Base-by-base conservation (phyloP, 73 alveolate species). In the Uronychia binucleata region DNA sequence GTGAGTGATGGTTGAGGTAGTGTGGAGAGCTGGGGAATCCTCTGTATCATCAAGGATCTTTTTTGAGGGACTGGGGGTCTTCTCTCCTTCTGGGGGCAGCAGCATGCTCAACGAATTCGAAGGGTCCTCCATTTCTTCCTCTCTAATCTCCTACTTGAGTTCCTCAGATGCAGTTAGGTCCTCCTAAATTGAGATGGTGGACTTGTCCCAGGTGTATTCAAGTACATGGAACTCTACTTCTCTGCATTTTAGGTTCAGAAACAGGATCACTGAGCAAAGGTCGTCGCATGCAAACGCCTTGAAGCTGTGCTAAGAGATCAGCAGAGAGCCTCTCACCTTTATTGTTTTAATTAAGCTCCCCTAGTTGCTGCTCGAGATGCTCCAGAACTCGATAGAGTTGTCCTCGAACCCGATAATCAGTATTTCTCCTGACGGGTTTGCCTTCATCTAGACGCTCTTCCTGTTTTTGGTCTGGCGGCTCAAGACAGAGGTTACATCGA, bases 151-250 rank as follows among this genome's bases (percentile, higher is more conserved):
- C 31, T 82, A 86, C n/a, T 85, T 76, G 0, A 88, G 74, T 28
- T 77, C 84, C 31, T 30, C 26, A 30, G 34, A 35, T 31, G 58
- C 58, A 34, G 67, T 60, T 31, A 75, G 74, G 33, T 67, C 58
- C 34, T 77, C 86, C 0, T 33, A 26, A 28, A 28, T 19, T 29
- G 30, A 77, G 19, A 60, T 19, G 26, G 31, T 26, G n/a, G 90
- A 60, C 78, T 34, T 88, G 33, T 88, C 90, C 77, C 74, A 88
- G 28, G 82, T 88, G 90, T 89, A 88, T 60, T 88, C 82, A 1
- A 88, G 59, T 13, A 78, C 30, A 59, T 82, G 79, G 28, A 83
- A 78, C 59, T 83, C 91, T 0, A 88, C 59, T 0, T 76, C 78
- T 59, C 91, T 77, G 79, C 91, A 33, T 59, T 83, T 82, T 29